Evolutionary conservation across 2,329 filamentous ascomycete species (phyloP).

Genomic region (Scolecobasidium constrictum): DNA sequence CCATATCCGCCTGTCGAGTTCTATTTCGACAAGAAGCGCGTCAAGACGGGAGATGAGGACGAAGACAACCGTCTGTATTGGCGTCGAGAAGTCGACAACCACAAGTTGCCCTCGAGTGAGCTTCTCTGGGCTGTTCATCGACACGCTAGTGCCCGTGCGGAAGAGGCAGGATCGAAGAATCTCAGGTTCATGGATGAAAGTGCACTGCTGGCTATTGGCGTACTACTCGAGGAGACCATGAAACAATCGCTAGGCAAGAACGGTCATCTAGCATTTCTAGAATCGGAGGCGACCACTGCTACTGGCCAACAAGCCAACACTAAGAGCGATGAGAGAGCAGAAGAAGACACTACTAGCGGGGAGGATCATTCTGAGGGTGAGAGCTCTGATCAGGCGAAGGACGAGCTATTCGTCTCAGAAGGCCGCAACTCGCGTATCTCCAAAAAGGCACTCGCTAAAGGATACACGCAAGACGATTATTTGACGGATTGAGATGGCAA

Average conservation of each 20-base stretch:
- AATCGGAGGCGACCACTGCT: slow-evolving; percentile 33
- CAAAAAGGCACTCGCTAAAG: too few relatives aligned
- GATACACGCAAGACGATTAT: too few relatives aligned
- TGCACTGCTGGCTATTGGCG: slow-evolving; percentile 62
- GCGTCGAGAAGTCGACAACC: neutral
- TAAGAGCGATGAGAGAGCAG: neutral
- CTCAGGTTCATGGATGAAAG: slow-evolving; percentile 62
- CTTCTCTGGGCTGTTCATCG: neutral
- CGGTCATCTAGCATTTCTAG: slow-evolving; percentile 63
- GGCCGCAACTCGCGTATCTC: too few relatives aligned
- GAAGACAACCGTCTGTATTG: neutral
- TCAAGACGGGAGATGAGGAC: neutral
- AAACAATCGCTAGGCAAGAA: slow-evolving; percentile 49
- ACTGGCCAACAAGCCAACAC: neutral
- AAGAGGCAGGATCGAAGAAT: neutral
- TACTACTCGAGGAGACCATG: slow-evolving; percentile 62
- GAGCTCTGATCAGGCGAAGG: too few relatives aligned
- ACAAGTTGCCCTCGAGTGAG: neutral
- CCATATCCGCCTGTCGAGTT: neutral
- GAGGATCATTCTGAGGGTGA: too few relatives aligned
- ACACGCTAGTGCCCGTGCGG: neutral
- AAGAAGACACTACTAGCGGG: too few relatives aligned
- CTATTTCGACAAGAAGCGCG: neutral
- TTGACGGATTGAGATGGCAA: too few relatives aligned
- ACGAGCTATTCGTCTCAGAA: too few relatives aligned